Conservation (phyloP, 208 protist species). For the Histomonas meleagridis region DNA sequence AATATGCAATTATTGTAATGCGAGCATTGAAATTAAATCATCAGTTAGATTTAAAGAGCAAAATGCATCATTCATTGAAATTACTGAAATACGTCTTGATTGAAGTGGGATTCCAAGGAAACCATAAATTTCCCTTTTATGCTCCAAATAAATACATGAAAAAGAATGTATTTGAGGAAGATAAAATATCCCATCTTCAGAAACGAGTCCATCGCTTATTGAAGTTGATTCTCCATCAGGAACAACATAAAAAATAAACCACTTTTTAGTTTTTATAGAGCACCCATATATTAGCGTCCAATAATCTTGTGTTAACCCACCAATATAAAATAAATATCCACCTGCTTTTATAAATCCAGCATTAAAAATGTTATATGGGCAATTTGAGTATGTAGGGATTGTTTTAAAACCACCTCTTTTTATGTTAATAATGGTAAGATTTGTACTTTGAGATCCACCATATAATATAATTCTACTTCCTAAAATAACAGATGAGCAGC, state of each 20-base stretch:
- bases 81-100: no score
- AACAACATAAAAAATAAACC: slow-evolving; percentile 18
- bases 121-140: neutral
- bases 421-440: neutral
- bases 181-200: neutral
- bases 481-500: no score
- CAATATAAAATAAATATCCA: neutral
- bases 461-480: neutral
- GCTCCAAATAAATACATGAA: neutral
- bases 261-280: neutral
- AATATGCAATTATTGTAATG: no score
- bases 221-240: neutral
- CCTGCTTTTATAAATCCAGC: neutral
- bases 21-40: no score
- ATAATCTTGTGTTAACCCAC: neutral
- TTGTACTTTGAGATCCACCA: neutral
- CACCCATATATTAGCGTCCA: neutral
- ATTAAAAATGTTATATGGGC: neutral
- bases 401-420: neutral
- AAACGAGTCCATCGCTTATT: neutral
- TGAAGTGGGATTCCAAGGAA: no score
- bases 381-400: neutral
- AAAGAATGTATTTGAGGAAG: neutral
- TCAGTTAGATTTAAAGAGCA: no score
- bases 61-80: no score